A percentile compares a stretch with the other conserved stretches of the same genome.
Conservation (phyloP, 176 grass and related monocot species). For the Luzula sylvatica region DNA sequence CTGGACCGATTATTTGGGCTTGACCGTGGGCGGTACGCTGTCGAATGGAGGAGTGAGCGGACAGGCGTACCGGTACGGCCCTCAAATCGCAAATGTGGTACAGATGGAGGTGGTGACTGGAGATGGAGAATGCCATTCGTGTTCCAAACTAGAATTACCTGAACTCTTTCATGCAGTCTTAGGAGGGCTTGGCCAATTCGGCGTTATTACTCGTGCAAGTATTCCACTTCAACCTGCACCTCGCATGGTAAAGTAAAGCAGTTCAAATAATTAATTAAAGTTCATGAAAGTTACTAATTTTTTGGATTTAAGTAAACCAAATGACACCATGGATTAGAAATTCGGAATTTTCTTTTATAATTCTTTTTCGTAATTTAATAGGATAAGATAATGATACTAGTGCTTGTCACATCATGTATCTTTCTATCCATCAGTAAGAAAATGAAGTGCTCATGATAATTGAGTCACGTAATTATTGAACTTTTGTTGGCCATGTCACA, state of each 20-base stretch:
- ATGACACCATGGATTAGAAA: no score
- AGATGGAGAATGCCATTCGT: constrained; percentile 44
- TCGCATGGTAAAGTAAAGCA: constrained; percentile 43
- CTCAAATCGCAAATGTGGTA: constrained; percentile 76
- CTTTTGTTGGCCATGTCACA: not conserved
- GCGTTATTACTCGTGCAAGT: constrained; percentile 75
- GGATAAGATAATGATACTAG: not conserved
- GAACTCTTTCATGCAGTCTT: constrained; percentile 88
- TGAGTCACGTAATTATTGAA: not conserved
- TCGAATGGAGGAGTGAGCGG: constrained; percentile 90
- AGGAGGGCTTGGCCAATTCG: constrained; percentile 95
- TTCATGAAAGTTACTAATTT: no score
- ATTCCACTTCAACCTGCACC: constrained; percentile 60
- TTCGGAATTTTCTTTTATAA: no score
- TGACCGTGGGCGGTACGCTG: constrained; percentile 94
- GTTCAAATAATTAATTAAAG: not conserved
- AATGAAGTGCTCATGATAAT: not conserved
- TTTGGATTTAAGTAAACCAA: no score
- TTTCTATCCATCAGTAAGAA: no score
- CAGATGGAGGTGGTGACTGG: constrained; percentile 70
- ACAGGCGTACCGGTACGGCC: constrained; percentile 70
- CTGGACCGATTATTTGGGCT: constrained; percentile 89
- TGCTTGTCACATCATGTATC: no score
- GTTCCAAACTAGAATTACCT: constrained; percentile 30
- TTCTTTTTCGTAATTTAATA: not conserved